Conservation (phyloP, 768 basidiomycete genomes). For the Chalciporus chontae region DNA sequence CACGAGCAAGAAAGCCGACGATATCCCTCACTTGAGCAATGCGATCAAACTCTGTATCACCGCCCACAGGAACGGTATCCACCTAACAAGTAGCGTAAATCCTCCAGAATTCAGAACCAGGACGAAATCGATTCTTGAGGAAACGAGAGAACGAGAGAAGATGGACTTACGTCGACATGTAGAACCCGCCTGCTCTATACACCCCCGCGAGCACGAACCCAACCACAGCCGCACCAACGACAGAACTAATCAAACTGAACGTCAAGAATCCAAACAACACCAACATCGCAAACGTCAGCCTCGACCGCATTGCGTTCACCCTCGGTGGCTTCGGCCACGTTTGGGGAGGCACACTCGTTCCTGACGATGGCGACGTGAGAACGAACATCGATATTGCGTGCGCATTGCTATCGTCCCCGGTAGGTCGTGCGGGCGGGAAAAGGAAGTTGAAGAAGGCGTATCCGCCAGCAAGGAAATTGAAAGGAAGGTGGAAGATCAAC, state of each 20-base stretch:
- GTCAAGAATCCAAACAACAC: conserved; percentile 36
- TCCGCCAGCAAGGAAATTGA: conserved; percentile 36
- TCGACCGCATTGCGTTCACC: conserved; percentile 35
- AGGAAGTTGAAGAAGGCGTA: conserved; percentile 43
- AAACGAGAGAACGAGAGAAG: conserved; percentile 10
- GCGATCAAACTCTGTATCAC: conserved; percentile 39
- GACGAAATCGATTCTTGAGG: too few relatives aligned
- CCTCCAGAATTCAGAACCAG: too few relatives aligned
- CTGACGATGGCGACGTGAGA: background rate
- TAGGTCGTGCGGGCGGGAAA: conserved; percentile 31
- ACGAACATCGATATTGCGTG: background rate
- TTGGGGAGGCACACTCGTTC: background rate
- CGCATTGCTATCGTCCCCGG: background rate
- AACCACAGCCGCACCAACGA: conserved; percentile 37
- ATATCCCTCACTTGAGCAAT: conserved; percentile 35
- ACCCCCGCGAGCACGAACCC: conserved; percentile 38
- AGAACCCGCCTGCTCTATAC: conserved; percentile 35
- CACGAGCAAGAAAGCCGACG: background rate
- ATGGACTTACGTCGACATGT: conserved; percentile 37
- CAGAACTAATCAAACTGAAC: conserved; percentile 35
- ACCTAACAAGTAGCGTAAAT: conserved; percentile 19
- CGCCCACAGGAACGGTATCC: conserved; percentile 43
- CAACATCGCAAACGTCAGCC: conserved; percentile 37
- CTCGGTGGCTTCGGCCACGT: conserved; percentile 15
- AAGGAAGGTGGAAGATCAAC: conserved; percentile 42